phyloP scores from a whole-genome alignment of 257 asterid genomes.

The Solanum rostratum region DNA sequence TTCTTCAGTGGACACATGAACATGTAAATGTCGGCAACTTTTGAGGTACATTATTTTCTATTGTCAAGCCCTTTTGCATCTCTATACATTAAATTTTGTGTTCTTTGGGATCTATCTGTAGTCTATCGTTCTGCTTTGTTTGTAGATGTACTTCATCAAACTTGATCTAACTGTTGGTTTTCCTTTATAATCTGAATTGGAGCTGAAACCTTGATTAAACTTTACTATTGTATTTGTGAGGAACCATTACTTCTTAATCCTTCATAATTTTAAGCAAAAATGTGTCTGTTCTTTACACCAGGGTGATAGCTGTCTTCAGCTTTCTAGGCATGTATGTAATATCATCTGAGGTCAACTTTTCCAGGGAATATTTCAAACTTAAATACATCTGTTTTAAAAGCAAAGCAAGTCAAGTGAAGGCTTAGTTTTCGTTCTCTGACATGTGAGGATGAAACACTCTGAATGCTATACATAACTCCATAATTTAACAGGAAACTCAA shows the following conservation, averaged over 20 bases:
- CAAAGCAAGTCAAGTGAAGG: neutral
- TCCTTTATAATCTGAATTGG: neutral
- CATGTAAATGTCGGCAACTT: neutral
- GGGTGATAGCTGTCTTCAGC: neutral
- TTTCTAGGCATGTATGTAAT: neutral
- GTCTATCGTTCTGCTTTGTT: neutral
- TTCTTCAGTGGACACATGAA: conserved; percentile 15
- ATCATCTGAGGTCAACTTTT: neutral
- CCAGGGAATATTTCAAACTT: neutral
- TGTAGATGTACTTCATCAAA: neutral
- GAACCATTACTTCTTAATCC: neutral
- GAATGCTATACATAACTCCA: neutral
- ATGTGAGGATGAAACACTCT: neutral
- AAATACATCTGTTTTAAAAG: neutral
- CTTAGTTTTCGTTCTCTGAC: neutral
- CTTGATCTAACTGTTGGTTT: neutral
- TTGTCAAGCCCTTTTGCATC: neutral
- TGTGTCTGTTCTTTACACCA: neutral
- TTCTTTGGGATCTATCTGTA: neutral
- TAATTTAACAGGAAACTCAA: neutral
- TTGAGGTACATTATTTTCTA: neutral
- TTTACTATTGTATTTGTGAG: neutral
- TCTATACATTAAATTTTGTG: neutral
- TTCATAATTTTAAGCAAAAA: neutral
- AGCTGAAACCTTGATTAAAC: neutral